phyloP scores from a whole-genome alignment of 2,329 filamentous ascomycete genomes.

The Boeremia exigua region DNA sequence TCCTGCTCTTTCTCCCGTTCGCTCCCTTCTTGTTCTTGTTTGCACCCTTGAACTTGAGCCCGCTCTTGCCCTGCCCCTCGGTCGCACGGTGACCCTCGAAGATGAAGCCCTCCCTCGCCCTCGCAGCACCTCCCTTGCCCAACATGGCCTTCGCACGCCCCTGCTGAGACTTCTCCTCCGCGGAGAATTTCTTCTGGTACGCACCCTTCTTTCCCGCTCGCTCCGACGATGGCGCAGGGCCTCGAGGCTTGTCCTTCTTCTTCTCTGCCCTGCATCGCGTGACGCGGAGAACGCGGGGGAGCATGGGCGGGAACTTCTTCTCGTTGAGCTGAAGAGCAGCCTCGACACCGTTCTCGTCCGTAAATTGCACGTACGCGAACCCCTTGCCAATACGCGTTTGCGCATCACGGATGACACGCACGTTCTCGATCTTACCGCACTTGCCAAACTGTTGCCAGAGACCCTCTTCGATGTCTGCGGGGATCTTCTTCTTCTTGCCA shows the following conservation, averaged over 20 bases:
- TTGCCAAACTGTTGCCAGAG: slow-evolving; percentile 82
- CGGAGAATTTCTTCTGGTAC: slow-evolving; percentile 74
- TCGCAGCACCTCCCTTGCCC: slow-evolving; percentile 69
- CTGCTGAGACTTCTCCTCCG: slow-evolving; percentile 71
- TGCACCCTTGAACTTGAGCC: slow-evolving; percentile 62
- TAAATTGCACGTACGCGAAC: slow-evolving; percentile 95
- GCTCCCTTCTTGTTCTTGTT: slow-evolving; percentile 57
- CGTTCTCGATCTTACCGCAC: slow-evolving; percentile 86
- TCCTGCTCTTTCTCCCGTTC: slow-evolving; percentile 52
- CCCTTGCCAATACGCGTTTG: slow-evolving; percentile 94
- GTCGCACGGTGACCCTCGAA: slow-evolving; percentile 82
- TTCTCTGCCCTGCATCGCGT: slow-evolving; percentile 77
- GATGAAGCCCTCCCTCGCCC: slow-evolving; percentile 73
- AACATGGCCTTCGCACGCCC: slow-evolving; percentile 78
- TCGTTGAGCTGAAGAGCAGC: slow-evolving; percentile 85
- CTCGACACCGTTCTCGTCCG: slow-evolving; percentile 87
- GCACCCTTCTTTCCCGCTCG: slow-evolving; percentile 40
- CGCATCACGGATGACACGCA: slow-evolving; percentile 87
- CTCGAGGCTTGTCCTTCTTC: slow-evolving; percentile 43
- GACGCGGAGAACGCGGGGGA: slow-evolving; percentile 87
- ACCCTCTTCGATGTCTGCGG: slow-evolving; percentile 90
- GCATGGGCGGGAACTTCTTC: slow-evolving; percentile 92
- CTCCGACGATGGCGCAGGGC: slow-evolving; percentile 41
- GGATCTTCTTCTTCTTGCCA: slow-evolving; percentile 72
- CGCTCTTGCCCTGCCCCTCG: slow-evolving; percentile 68